phyloP scores from a whole-genome alignment of 768 basidiomycete species.

The Lentinula lateritia region DNA sequence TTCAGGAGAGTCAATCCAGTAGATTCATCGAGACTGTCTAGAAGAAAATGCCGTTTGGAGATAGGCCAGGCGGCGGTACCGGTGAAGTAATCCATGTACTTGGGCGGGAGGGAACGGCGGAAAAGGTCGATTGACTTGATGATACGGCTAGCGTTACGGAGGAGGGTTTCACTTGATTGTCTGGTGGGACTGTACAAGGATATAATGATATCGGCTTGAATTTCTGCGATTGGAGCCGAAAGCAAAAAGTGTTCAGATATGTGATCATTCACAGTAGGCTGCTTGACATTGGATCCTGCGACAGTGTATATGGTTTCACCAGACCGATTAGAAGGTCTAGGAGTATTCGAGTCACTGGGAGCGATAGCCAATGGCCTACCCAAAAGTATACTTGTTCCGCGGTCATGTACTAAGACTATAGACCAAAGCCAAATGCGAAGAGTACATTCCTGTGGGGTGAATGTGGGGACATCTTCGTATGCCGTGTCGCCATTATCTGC shows the following conservation, averaged over 20 bases:
- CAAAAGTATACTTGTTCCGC: slow-evolving; percentile 82
- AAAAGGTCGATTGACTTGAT: slow-evolving; percentile 74
- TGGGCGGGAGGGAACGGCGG: slow-evolving; percentile 61
- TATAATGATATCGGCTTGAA: slow-evolving; percentile 87
- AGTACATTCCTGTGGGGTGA: slow-evolving; percentile 73
- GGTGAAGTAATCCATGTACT: slow-evolving; percentile 70
- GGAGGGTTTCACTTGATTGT: slow-evolving; percentile 61
- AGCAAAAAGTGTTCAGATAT: slow-evolving; percentile 78
- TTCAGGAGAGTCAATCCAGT: slow-evolving; percentile 81
- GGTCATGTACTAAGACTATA: slow-evolving; percentile 81
- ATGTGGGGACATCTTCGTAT: slow-evolving; percentile 24
- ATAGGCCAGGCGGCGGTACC: slow-evolving; percentile 72
- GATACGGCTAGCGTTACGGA: slow-evolving; percentile 74
- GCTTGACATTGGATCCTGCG: slow-evolving; percentile 14
- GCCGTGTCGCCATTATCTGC: neutral
- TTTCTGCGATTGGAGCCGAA: slow-evolving; percentile 71
- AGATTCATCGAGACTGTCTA: slow-evolving; percentile 72
- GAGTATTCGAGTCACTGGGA: slow-evolving; percentile 80
- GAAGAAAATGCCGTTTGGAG: slow-evolving; percentile 59
- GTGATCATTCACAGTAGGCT: slow-evolving; percentile 17
- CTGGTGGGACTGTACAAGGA: slow-evolving; percentile 76
- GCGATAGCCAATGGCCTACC: slow-evolving; percentile 81
- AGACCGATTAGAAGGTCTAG: slow-evolving; percentile 46
- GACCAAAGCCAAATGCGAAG: slow-evolving; percentile 81
- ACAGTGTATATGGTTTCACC: slow-evolving; percentile 5